Conservation (phyloP, 225 moss, liverwort and hornwort genomes). For the Neckera pumila region DNA sequence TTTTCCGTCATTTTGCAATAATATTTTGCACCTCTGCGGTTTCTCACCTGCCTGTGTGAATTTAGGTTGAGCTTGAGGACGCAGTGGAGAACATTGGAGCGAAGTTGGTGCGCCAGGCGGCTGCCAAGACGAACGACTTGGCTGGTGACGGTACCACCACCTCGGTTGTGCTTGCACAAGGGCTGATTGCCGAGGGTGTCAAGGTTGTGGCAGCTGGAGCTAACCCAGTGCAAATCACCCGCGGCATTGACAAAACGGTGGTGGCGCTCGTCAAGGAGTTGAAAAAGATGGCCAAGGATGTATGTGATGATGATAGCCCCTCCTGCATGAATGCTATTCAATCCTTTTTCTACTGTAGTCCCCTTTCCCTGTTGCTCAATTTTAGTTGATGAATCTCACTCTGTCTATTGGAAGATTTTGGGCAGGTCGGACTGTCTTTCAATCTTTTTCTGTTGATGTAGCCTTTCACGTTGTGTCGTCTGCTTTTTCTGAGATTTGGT, state of each 20-base stretch:
- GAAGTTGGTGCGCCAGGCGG: slow-evolving; percentile 92
- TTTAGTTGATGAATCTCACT: background rate
- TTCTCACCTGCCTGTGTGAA: background rate
- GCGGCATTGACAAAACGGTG: slow-evolving; percentile 89
- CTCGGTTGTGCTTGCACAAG: slow-evolving; percentile 93
- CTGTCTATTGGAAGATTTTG: background rate
- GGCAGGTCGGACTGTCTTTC: too few relatives aligned
- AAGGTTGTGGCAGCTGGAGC: slow-evolving; percentile 99
- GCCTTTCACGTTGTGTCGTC: background rate
- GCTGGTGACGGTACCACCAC: slow-evolving; percentile 98
- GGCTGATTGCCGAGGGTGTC: slow-evolving; percentile 96
- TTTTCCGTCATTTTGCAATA: background rate
- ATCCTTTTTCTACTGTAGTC: background rate
- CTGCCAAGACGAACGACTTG: slow-evolving; percentile 92
- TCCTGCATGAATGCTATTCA: background rate
- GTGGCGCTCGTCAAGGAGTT: slow-evolving; percentile 72
- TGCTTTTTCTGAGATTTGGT: background rate
- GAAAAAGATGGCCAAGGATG: slow-evolving; percentile 73
- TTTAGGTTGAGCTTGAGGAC: slow-evolving; percentile 93
- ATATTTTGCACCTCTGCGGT: background rate
- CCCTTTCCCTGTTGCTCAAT: background rate
- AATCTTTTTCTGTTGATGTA: background rate
- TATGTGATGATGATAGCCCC: background rate
- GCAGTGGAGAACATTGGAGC: slow-evolving; percentile 96
- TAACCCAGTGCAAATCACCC: slow-evolving; percentile 88